Percentiles rank a stretch among this genome's conserved stretches.
phyloP scores from a whole-genome alignment of 495 filamentous ascomycete species.

The Sporormia fimetaria region DNA sequence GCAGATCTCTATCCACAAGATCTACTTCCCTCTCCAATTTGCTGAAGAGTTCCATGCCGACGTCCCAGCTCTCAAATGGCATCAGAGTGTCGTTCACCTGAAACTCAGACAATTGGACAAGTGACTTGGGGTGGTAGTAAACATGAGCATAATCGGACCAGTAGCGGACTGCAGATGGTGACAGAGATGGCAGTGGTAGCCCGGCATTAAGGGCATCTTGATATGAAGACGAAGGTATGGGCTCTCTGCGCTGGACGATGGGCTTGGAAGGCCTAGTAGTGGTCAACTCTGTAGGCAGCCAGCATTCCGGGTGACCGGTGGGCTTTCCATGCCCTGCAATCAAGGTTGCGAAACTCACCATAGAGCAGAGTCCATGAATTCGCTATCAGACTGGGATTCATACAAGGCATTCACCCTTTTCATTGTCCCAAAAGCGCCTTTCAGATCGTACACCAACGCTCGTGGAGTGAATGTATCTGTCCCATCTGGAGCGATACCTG shows the following conservation, averaged over 20 bases:
- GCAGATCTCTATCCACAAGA: conserved; percentile 74
- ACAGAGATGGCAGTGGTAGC: conserved; percentile 49
- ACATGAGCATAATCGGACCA: conserved; percentile 93
- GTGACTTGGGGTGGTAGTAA: conserved; percentile 82
- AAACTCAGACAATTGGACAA: conserved; percentile 61
- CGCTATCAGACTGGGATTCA: conserved; percentile 48
- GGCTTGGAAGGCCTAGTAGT: conserved; percentile 36
- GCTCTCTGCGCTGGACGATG: conserved; percentile 52
- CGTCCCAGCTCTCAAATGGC: conserved; percentile 73
- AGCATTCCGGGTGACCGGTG: no score
- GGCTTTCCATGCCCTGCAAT: no score
- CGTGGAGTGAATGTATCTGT: conserved; percentile 86
- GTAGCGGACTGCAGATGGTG: conserved; percentile 62
- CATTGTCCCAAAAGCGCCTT: conserved; percentile 81
- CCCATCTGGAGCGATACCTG: conserved; percentile 71
- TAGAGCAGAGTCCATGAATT: conserved; percentile 24
- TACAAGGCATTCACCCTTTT: conserved; percentile 83
- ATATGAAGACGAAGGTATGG: conserved; percentile 61
- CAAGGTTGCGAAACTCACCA: no score
- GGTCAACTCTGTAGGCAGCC: no score
- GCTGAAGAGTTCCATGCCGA: conserved; percentile 73
- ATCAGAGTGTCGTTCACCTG: conserved; percentile 62
- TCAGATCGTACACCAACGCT: conserved; percentile 89
- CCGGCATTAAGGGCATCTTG: conserved; percentile 66
- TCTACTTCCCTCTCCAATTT: conserved; percentile 76